phyloP scores from a whole-genome alignment of 176 grass and related monocot genomes.

The Paspalum notatum region DNA sequence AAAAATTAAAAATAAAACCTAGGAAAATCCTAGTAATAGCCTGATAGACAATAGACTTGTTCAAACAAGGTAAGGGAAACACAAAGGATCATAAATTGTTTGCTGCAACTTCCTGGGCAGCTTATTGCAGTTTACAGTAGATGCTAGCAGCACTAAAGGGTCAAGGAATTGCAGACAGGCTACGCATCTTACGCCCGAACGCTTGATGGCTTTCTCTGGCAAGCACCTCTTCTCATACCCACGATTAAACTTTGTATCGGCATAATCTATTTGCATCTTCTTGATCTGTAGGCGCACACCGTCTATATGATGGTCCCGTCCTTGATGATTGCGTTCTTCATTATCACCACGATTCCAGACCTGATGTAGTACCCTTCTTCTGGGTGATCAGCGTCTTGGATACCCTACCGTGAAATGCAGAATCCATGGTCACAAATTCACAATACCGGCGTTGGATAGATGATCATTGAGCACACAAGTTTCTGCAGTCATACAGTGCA shows the following conservation, averaged over 20 bases:
- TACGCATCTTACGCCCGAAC: neutral
- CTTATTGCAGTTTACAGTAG: constrained; percentile 24
- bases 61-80: neutral
- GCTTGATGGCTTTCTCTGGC: neutral
- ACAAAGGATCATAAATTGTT: constrained; percentile 1
- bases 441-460: neutral
- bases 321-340: constrained; percentile 71
- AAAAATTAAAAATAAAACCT: neutral
- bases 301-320: constrained; percentile 58
- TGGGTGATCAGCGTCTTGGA: constrained; percentile 67
- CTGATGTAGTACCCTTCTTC: constrained; percentile 71
- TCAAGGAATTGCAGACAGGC: neutral
- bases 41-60: neutral
- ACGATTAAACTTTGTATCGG: neutral
- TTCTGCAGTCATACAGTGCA: neutral
- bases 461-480: neutral
- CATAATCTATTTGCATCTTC: neutral
- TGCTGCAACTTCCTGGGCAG: constrained; percentile 11
- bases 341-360: constrained; percentile 59
- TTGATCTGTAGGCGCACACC: neutral
- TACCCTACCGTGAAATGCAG: constrained; percentile 44
- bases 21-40: neutral
- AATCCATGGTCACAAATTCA: constrained; percentile 23
- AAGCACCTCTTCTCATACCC: neutral
- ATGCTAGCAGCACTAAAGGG: constrained; percentile 20